Conservation (phyloP, 2,329 filamentous ascomycete genomes). For the Microsporum ferrugineum region DNA sequence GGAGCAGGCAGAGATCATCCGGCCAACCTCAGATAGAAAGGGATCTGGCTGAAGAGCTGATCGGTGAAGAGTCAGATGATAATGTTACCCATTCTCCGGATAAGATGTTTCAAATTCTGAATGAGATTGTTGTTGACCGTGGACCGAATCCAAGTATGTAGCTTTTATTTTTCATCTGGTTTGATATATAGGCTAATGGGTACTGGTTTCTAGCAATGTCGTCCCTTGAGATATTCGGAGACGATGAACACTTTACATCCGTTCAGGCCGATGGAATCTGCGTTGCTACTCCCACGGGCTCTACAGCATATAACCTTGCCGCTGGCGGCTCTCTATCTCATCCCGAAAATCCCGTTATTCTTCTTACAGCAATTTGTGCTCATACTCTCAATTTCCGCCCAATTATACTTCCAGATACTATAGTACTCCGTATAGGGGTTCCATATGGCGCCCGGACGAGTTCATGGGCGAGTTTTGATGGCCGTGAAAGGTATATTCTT, state of each 20-base stretch:
- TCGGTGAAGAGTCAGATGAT: conserved; percentile 66
- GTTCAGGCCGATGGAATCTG: conserved; percentile 92
- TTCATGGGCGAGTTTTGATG: conserved; percentile 97
- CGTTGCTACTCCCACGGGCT: conserved; percentile 85
- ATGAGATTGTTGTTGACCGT: conserved; percentile 91
- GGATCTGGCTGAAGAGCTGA: conserved; percentile 79
- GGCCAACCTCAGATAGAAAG: conserved; percentile 30
- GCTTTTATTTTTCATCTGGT: neutral
- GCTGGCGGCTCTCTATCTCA: conserved; percentile 89
- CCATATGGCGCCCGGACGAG: conserved; percentile 82
- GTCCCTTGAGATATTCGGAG: conserved; percentile 80
- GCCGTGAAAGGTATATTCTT: conserved; percentile 56
- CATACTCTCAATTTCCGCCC: conserved; percentile 86
- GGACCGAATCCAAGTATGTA: conserved; percentile 82
- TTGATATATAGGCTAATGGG: neutral
- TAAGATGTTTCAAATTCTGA: conserved; percentile 78
- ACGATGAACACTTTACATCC: conserved; percentile 79
- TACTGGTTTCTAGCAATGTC: conserved; percentile 58
- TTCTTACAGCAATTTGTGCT: conserved; percentile 89
- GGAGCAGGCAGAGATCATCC: conserved; percentile 35
- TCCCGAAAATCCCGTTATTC: conserved; percentile 74
- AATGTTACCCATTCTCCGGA: conserved; percentile 76
- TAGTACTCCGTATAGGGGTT: conserved; percentile 85
- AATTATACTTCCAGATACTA: conserved; percentile 89
- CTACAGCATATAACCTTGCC: conserved; percentile 89